Conservation (phyloP, 768 basidiomycete genomes). For the Terana coerulea region DNA sequence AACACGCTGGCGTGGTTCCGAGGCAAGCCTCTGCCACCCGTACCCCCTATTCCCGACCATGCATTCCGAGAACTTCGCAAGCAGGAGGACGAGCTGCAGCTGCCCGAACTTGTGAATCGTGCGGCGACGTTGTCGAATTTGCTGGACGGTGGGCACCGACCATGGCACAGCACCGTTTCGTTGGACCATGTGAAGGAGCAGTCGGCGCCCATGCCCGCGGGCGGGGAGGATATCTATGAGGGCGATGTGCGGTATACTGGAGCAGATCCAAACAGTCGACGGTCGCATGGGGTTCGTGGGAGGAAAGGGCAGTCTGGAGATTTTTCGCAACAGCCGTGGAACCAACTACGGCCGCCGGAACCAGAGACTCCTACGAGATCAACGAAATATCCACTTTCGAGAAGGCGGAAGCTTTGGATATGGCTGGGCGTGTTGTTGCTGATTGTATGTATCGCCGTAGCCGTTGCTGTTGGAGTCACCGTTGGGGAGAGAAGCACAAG, state of each 20-base stretch:
- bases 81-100: conserved; percentile 43
- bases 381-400: conserved; percentile 5
- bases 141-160: conserved; percentile 50
- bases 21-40: conserved; percentile 54
- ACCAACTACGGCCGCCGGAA: neutral
- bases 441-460: conserved; percentile 32
- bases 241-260: conserved; percentile 1
- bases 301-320: conserved; percentile 11
- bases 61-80: conserved; percentile 32
- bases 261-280: conserved; percentile 3
- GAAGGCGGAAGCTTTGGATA: conserved; percentile 14
- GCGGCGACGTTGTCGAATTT: conserved; percentile 46
- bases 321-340: neutral
- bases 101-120: conserved; percentile 50
- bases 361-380: neutral
- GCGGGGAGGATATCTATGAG: neutral
- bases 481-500: conserved; percentile 28
- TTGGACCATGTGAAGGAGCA: conserved; percentile 1
- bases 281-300: neutral
- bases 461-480: conserved; percentile 42
- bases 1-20: conserved; percentile 32
- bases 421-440: conserved; percentile 20
- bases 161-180: conserved; percentile 36
- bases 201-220: neutral
- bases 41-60: conserved; percentile 49